Conservation (phyloP, 2,329 filamentous ascomycete genomes). For the Bertia moriformis region DNA sequence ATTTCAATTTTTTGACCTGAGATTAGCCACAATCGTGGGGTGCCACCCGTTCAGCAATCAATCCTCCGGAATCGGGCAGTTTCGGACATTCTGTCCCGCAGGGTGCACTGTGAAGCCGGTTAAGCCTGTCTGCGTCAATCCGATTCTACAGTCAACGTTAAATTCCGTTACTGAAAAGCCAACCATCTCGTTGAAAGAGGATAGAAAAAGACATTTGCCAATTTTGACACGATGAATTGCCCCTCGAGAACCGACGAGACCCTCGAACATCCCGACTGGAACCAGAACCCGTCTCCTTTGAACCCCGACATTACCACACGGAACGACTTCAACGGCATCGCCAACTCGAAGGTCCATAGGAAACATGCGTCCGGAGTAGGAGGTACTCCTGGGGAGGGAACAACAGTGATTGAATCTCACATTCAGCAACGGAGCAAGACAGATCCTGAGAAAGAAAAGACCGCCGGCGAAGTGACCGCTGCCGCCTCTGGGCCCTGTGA, state of each 20-base stretch:
- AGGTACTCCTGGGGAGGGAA: neutral
- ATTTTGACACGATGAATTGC: constrained; percentile 40
- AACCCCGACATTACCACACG: constrained; percentile 32
- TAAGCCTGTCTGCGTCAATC: no score
- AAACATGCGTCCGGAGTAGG: constrained; percentile 5
- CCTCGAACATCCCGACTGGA: constrained; percentile 31
- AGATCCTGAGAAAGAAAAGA: neutral
- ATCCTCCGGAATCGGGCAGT: neutral
- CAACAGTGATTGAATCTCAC: neutral
- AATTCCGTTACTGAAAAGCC: no score
- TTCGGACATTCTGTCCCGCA: neutral
- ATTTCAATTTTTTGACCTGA: no score
- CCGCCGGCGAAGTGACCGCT: neutral
- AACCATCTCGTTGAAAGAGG: no score
- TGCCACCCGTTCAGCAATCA: no score
- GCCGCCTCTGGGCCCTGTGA: neutral
- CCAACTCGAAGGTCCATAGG: constrained; percentile 30
- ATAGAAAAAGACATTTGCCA: no score
- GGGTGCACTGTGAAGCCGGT: no score
- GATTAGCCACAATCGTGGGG: no score
- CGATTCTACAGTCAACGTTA: no score
- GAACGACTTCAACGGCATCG: constrained; percentile 38
- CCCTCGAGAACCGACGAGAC: constrained; percentile 34
- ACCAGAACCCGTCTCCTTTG: constrained; percentile 35
- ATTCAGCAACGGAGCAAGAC: neutral